These are phyloP conservation scores for Monosporascus sp. DNA, from an alignment of 2,329 filamentous ascomycete genomes.

Conservation along the genomic window DNA sequence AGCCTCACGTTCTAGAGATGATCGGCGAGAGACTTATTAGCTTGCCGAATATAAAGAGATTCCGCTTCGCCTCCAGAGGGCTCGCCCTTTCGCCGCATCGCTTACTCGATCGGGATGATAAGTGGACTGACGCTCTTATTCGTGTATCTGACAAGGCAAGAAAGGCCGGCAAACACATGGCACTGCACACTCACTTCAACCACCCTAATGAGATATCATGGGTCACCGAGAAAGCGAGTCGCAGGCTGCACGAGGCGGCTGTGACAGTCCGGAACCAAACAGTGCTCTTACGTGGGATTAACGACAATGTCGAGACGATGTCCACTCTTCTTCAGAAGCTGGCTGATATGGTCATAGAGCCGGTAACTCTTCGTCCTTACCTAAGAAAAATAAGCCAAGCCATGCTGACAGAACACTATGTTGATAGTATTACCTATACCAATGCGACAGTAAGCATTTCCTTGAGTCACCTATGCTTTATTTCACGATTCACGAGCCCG, in stretches of 20 bases:
- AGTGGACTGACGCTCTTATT: conserved; percentile 49
- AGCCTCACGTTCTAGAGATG: conserved; percentile 43
- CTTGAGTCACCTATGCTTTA: no score
- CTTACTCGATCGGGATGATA: conserved; percentile 46
- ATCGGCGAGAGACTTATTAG: conserved; percentile 52
- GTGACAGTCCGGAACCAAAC: conserved; percentile 56
- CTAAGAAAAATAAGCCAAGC: not conserved
- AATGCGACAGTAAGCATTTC: conserved; percentile 42
- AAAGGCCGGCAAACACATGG: conserved; percentile 51
- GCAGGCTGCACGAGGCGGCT: conserved; percentile 43
- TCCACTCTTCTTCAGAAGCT: conserved; percentile 46
- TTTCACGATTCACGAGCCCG: no score
- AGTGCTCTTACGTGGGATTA: conserved; percentile 54
- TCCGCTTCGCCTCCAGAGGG: conserved; percentile 59
- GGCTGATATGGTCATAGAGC: conserved; percentile 51
- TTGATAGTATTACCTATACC: conserved; percentile 58
- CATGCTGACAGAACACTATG: not conserved
- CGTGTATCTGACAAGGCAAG: conserved; percentile 45
- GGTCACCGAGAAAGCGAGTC: conserved; percentile 48
- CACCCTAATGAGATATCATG: conserved; percentile 58
- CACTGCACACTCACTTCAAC: conserved; percentile 62
- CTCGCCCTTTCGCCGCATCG: conserved; percentile 54
- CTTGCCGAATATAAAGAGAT: conserved; percentile 53
- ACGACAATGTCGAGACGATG: conserved; percentile 51
- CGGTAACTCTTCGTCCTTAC: conserved; percentile 32